These are phyloP conservation scores for Cryptococcus floricola DNA, from an alignment of 1,284 basidiomycete species.

Conservation along the genomic window DNA sequence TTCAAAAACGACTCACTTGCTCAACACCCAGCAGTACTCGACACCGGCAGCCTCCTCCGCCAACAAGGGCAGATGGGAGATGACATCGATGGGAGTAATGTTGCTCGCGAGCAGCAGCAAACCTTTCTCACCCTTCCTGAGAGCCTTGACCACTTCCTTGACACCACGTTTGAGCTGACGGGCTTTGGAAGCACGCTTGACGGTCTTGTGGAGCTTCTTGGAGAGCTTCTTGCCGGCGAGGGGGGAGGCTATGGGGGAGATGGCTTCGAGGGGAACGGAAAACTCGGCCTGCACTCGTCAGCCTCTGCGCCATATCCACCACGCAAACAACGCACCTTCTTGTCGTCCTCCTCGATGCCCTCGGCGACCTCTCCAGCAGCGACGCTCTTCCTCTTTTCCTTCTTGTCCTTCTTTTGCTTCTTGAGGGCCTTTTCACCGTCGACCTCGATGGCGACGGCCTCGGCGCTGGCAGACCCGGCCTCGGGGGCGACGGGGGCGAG, in stretches of 20 bases:
- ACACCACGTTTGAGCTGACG: constrained; percentile 91
- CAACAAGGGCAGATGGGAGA: constrained; percentile 91
- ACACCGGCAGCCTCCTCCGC: constrained; percentile 85
- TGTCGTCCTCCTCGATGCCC: constrained; percentile 29
- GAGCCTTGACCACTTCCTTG: constrained; percentile 93
- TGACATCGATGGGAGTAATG: constrained; percentile 97
- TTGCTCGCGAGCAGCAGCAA: constrained; percentile 92
- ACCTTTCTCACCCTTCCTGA: constrained; percentile 91
- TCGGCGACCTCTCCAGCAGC: constrained; percentile 33
- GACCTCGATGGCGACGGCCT: constrained; percentile 42
- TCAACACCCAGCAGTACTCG: constrained; percentile 68
- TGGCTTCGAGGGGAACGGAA: constrained; percentile 68
- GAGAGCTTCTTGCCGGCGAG: constrained; percentile 84
- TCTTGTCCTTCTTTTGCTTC: constrained; percentile 51
- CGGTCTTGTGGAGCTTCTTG: constrained; percentile 87
- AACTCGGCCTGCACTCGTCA: constrained; percentile 46
- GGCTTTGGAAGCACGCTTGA: constrained; percentile 88
- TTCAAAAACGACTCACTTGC: constrained; percentile 40
- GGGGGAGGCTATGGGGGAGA: constrained; percentile 85
- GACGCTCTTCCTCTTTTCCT: constrained; percentile 50
- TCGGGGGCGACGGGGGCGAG: constrained; percentile 27
- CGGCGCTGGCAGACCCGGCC: constrained; percentile 38
- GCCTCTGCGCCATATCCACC: neutral
- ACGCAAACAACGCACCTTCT: constrained; percentile 29
- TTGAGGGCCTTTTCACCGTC: constrained; percentile 36